phyloP scores from a whole-genome alignment of 164 flowering plant genomes.

The Warburgia ugandensis region DNA sequence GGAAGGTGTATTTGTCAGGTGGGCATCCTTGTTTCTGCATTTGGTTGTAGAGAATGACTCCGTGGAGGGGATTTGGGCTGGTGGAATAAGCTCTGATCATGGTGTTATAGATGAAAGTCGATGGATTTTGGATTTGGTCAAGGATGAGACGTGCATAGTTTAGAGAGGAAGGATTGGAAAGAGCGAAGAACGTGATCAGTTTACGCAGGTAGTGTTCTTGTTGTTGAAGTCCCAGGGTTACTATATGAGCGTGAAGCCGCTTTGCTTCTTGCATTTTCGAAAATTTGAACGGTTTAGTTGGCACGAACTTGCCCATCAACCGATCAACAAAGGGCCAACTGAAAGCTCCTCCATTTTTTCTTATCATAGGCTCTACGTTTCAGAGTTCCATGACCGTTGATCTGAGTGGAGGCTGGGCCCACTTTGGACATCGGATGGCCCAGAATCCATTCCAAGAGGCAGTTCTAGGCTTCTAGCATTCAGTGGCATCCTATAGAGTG shows the following conservation, averaged over 20 bases:
- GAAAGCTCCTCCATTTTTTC: background rate
- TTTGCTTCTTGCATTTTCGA: constrained; percentile 19
- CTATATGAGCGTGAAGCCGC: constrained; percentile 21
- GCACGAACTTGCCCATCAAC: too few relatives aligned
- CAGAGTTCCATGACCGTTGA: too few relatives aligned
- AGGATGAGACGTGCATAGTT: constrained; percentile 17
- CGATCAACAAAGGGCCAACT: background rate
- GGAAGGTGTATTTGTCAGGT: constrained; percentile 26
- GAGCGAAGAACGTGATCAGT: constrained; percentile 19
- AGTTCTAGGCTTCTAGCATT: too few relatives aligned
- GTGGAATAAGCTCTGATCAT: constrained; percentile 20
- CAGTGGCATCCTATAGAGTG: too few relatives aligned
- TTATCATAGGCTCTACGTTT: background rate
- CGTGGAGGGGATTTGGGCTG: constrained; percentile 14
- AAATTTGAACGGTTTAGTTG: too few relatives aligned
- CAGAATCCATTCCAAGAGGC: too few relatives aligned
- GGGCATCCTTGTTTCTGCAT: constrained; percentile 14
- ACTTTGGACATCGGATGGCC: too few relatives aligned
- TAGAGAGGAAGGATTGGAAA: constrained; percentile 15
- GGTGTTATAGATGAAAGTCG: constrained; percentile 22
- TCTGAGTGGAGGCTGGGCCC: too few relatives aligned
- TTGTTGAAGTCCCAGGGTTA: constrained; percentile 16
- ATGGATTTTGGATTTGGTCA: constrained; percentile 14
- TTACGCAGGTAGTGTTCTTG: constrained; percentile 18
- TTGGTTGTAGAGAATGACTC: constrained; percentile 14